Evolutionary conservation across 2,329 filamentous ascomycete species (phyloP).

Genomic region (Fusarium phyllophilum): DNA sequence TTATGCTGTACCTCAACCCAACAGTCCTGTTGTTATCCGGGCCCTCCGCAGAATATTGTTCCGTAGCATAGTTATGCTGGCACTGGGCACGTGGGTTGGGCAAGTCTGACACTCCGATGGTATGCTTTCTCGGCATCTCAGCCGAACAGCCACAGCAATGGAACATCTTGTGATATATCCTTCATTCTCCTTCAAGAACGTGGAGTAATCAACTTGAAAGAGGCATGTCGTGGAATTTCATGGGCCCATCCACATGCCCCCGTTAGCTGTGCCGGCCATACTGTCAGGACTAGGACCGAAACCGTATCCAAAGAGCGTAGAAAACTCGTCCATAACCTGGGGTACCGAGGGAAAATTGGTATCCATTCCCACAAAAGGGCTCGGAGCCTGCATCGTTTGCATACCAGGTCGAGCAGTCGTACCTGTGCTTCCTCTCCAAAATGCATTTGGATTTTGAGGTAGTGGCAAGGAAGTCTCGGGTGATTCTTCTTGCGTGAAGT

Average conservation of each 20-base stretch:
- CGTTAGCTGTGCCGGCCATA: slow-evolving; percentile 39
- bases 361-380: slow-evolving; percentile 52
- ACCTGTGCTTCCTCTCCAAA: slow-evolving; percentile 37
- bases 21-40: background rate
- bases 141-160: background rate
- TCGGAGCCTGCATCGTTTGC: slow-evolving; percentile 44
- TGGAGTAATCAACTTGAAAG: background rate
- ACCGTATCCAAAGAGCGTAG: slow-evolving; percentile 46
- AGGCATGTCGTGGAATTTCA: slow-evolving; percentile 19
- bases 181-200: slow-evolving; percentile 5
- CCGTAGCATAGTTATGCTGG: background rate
- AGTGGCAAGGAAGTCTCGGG: slow-evolving; percentile 38
- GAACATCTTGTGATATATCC: slow-evolving; percentile 3
- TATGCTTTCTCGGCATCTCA: background rate
- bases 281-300: slow-evolving; percentile 47
- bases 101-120: background rate
- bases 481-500: slow-evolving; percentile 41
- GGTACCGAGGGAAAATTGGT: slow-evolving; percentile 52
- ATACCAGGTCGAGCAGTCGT: slow-evolving; percentile 38
- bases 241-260: slow-evolving; percentile 45
- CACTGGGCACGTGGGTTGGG: background rate
- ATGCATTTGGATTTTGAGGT: slow-evolving; percentile 36
- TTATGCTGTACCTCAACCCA: background rate
- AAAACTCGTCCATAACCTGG: slow-evolving; percentile 53
- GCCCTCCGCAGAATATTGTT: background rate